Base-by-base conservation (phyloP, 202 grass and related monocot genomes). In the Setaria italica region DNA sequence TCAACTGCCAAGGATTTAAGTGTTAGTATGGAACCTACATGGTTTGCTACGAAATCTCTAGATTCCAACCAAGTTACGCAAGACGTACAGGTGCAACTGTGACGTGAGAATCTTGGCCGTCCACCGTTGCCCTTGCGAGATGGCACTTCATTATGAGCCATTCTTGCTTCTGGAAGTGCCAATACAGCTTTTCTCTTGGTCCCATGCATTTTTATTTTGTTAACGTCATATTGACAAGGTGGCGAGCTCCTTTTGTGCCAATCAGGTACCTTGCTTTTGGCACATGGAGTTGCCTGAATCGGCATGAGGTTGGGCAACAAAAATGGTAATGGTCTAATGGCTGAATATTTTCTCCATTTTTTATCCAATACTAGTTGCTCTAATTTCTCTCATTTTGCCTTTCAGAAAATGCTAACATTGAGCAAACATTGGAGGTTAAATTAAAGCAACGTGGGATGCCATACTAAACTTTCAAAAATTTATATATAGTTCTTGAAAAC, bases 141-240 rank as follows among this genome's bases (percentile, higher is more conserved):
- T 46, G 49, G 82, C 7, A 70, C 67, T 41, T 72, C 15, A 37
- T 46, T 46, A 46, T 67, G 25, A 60, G 54, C 25, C 25, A 11
- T 58, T 82, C 15, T 72, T 60, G 25, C 39, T 46, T 59, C 25
- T 13, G 20, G n/a, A 29, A 45, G 21, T 47, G 41, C 11, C 25
- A 12, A 19, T 5, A n/a, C 66, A 51, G 0, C 65, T 42, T 85
- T 53, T 39, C 25, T 68, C 16, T 58, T 37, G 80, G 68, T 49
- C 55, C 41, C 67, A 43, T 79, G 53, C 42, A 13, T 50, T 11
- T 62, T 78, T 70, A 17, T 79, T 42, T 50, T 9, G 75, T 71
- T 71, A 79, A 79, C 65, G 66, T 79, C 65, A 51, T 20, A 59
- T 17, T 47, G 80, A 47, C 67, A 72, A 33, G 66, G 39, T 34